Base-by-base conservation (phyloP, 2,329 filamentous ascomycete species). In the Sordariomycetes sp. region DNA sequence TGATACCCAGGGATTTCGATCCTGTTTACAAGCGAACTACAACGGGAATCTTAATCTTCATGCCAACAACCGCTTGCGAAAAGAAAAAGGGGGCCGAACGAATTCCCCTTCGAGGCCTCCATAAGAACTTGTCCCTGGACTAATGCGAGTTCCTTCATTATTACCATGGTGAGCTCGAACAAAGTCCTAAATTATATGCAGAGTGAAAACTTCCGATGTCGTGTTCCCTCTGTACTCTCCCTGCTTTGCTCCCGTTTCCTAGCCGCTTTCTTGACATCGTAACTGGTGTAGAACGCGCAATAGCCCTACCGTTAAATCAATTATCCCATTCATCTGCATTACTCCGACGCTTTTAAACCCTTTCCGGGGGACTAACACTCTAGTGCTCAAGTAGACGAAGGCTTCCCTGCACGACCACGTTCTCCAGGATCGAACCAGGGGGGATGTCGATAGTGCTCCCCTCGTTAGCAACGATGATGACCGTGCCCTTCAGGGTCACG, bases 391-490 rank as follows among this genome's bases (percentile, higher is more conserved):
- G 75, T 65, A 87, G 74, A 69, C 83, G 82, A 82, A 99, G 83
- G 75, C 91, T 96, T 69, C 94, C 94, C 82, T 99, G 94, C 59
- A 99, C 94, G 56, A 99, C 94, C 16, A 97, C 94, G 76, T 99
- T 99, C 82, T 99, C 94, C 60, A 99, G 82, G 68, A 99, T 90
- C 22, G 92, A 97, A 71, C 94, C 94, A 22, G 94, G 93, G 57
- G 94, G 94, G 67, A 99, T 88, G 72, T 99, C 94, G 68, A 99
- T 99, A 63, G 94, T 99, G 79, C 89, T 92, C 65, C 93, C 93
- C 77, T 99, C 94, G 53, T 91, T 97, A 32, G 94, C 94, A 57
- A 99, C 94, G 65, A 99, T 99, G 71, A 99, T 99, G 73, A 99
- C 94, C 34, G 94, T 99, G 62, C 90, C 94, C 85, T 99, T 99